A percentile compares a stretch with the other conserved stretches of the same genome.
Conservation (phyloP, 495 filamentous ascomycete genomes). For the Neurospora intermedia region DNA sequence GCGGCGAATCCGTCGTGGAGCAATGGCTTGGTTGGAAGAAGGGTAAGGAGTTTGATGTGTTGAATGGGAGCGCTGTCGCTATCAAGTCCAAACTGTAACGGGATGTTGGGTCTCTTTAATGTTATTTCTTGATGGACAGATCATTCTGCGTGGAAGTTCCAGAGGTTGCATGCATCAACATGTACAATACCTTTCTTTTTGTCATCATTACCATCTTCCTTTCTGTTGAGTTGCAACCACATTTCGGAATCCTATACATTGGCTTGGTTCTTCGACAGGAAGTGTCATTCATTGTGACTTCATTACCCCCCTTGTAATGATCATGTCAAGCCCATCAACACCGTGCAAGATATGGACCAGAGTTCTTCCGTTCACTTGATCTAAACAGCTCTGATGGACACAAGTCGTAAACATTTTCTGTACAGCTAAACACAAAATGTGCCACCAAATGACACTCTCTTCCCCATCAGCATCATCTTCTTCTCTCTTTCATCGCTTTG, state of each 20-base stretch:
- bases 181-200: background rate
- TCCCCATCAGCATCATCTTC: background rate
- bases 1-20: slow-evolving; percentile 57
- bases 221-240: background rate
- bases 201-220: background rate
- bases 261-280: background rate
- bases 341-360: background rate
- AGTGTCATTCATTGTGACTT: background rate
- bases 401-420: background rate
- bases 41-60: slow-evolving; percentile 57
- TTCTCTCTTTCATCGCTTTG: background rate
- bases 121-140: background rate
- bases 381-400: background rate
- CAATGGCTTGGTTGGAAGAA: slow-evolving; percentile 72
- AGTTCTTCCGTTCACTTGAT: background rate
- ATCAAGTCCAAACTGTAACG: background rate
- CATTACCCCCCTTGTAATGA: background rate
- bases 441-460: background rate
- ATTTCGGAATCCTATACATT: background rate
- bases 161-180: background rate
- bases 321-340: background rate
- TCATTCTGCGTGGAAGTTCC: background rate
- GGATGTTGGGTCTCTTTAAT: too few relatives aligned
- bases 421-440: background rate
- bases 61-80: slow-evolving; percentile 36